Percentiles rank a stretch among this genome's conserved stretches.
Evolutionary conservation across 139 green algal genomes (phyloP).

Genomic region (Zygnema circumcarinatum): DNA sequence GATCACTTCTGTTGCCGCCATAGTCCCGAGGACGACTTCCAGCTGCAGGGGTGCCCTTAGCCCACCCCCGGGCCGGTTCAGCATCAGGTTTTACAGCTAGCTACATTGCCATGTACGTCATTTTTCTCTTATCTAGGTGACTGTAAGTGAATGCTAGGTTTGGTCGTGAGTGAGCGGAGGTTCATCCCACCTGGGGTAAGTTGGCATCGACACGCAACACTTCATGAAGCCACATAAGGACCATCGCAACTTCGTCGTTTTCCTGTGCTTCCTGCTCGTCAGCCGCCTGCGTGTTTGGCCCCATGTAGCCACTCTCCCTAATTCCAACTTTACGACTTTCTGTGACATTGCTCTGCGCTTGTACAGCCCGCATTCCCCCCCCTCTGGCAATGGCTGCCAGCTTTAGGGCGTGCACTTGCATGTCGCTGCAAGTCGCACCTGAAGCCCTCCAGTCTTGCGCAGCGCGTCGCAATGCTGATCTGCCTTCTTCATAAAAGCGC

Average conservation of each 20-base stretch:
- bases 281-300: no score
- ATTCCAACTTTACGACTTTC: no score
- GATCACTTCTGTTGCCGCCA: background rate
- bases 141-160: no score
- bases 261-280: background rate
- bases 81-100: no score
- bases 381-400: background rate
- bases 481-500: background rate
- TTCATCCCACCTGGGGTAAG: background rate
- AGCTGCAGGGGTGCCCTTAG: no score
- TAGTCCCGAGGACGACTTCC: background rate
- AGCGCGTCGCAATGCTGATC: background rate
- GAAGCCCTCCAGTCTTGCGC: background rate
- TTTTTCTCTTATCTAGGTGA: no score
- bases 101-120: no score
- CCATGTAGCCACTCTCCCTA: no score
- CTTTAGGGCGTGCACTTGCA: background rate
- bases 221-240: slow-evolving; percentile 7
- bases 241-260: slow-evolving; percentile 1
- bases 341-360: no score
- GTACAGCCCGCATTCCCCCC: no score
- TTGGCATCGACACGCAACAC: background rate
- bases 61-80: no score
- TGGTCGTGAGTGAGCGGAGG: no score
- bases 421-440: background rate